Evolutionary conservation across 352 stramenopile species (phyloP).

Genomic region (Phytophthora multivora): DNA sequence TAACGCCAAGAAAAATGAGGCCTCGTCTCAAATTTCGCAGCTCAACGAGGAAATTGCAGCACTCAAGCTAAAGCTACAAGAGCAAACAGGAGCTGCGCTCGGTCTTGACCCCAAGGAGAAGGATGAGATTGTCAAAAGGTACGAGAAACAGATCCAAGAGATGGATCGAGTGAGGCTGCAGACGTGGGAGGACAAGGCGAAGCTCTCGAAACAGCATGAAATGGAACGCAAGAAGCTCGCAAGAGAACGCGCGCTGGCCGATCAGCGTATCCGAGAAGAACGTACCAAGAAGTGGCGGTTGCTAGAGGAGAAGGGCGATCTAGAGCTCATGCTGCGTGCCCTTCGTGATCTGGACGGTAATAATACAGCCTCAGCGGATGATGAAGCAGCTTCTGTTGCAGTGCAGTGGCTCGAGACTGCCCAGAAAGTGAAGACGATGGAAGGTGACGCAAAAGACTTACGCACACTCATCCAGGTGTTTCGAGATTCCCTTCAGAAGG

Average conservation of each 20-base stretch:
- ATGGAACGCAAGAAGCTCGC: conserved; percentile 81
- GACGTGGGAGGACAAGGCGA: conserved; percentile 90
- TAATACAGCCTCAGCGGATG: conserved; percentile 29
- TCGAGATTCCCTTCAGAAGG: conserved; percentile 80
- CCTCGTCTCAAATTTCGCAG: conserved; percentile 88
- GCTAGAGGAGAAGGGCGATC: conserved; percentile 82
- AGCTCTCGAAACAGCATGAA: conserved; percentile 87
- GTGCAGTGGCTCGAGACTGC: conserved; percentile 60
- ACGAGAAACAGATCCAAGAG: conserved; percentile 90
- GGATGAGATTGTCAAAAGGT: conserved; percentile 86
- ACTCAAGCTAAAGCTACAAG: conserved; percentile 86
- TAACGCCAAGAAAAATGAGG: conserved; percentile 93
- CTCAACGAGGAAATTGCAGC: conserved; percentile 91
- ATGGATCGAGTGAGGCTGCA: conserved; percentile 86
- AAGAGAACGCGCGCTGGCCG: conserved; percentile 77
- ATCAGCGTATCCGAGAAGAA: conserved; percentile 83
- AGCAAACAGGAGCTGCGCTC: conserved; percentile 69
- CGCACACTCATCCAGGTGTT: conserved; percentile 85
- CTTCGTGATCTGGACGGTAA: conserved; percentile 66
- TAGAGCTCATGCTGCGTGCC: conserved; percentile 80
- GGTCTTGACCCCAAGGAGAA: conserved; percentile 86
- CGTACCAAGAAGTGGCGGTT: conserved; percentile 85
- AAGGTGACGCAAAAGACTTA: conserved; percentile 79
- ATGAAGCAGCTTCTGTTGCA: conserved; percentile 19
- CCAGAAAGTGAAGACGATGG: conserved; percentile 62